Evolutionary conservation across 176 grass and related monocot species (phyloP), one percentile per base, ranked within the genome.

Genomic region (Aegilops tauschii): DNA sequence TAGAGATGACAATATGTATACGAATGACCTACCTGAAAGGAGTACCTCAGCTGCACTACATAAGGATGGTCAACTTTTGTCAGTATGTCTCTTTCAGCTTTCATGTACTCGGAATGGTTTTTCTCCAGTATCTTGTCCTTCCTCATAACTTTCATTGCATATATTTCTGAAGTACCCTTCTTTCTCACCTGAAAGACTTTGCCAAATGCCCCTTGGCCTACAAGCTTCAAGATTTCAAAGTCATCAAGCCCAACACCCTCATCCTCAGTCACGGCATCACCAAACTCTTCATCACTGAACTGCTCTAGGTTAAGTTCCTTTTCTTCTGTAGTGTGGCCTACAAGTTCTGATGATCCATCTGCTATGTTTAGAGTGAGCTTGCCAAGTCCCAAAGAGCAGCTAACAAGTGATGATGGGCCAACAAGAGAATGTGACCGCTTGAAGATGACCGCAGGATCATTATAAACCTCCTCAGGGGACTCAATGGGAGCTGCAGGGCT

Each of bases 101-200:
- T 96, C 92, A 94, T 98, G 85, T 98, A 98, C 71, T 93, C 94
- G 3, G 91, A 80, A 90, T 96, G 97, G 77, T 96, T 98, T 9
- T 98, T 96, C 63, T 98, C 94, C 83, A 96, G 69, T 71, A 98
- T 96, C 76, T 91, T 98, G 80, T 98, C 97, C 87, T 96, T 98
- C 79, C 97, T 90, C 93, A 98, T 89, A 73, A 98, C 97, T 69
- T 98, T 98, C 94, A 98, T 98, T 23, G 97, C 97, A 80, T 96
- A 98, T 65, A 98, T 98, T 80, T 96, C 97, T 23, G 83, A 85
- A 83, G 94, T 94, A 37, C 90, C 89, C 88, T 94, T 98, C 88
- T 96, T 98, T 76, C 83, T 98, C 56, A 98, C 97, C 84, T 98
- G 97, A 87, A 90, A 98, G 42, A 98, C 97, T 86, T 98, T 98